These are phyloP conservation scores for Apostasia ramifera DNA, from an alignment of 106 monocot species.

Conservation along the genomic window DNA sequence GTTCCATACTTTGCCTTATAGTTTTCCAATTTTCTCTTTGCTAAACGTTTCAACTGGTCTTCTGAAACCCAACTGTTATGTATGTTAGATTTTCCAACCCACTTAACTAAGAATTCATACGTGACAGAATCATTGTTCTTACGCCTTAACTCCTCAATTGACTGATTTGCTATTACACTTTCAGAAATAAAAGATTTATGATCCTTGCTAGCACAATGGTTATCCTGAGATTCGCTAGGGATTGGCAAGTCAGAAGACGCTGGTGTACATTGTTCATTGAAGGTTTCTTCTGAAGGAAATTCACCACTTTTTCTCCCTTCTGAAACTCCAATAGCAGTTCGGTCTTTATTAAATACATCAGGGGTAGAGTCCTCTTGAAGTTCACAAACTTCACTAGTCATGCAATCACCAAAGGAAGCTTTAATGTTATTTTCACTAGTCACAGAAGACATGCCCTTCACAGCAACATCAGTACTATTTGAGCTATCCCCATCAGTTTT, in stretches of 20 bases:
- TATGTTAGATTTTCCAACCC: conserved; percentile 88
- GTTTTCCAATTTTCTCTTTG: conserved; percentile 90
- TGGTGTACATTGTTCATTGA: background rate
- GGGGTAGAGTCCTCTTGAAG: conserved; percentile 3
- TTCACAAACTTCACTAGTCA: conserved; percentile 2
- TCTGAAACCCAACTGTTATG: conserved; percentile 94
- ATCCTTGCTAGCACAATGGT: conserved; percentile 2
- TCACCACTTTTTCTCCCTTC: conserved; percentile 5
- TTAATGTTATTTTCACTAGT: background rate
- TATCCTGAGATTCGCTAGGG: conserved; percentile 11
- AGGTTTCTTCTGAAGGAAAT: background rate
- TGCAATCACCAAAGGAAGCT: conserved; percentile 1
- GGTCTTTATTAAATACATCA: conserved; percentile 2
- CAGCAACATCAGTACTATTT: background rate
- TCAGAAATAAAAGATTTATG: conserved; percentile 15
- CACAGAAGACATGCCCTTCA: conserved; percentile 7
- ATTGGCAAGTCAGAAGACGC: conserved; percentile 4
- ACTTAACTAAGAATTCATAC: conserved; percentile 91
- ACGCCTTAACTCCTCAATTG: conserved; percentile 7
- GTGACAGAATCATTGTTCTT: conserved; percentile 11
- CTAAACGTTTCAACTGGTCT: conserved; percentile 57
- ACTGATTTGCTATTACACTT: conserved; percentile 7
- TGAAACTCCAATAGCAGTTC: conserved; percentile 1
- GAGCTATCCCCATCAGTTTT: conserved; percentile 5
- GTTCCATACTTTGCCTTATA: conserved; percentile 89